A percentile compares a stretch with the other conserved stretches of the same genome.
Evolutionary conservation across 2,329 filamentous ascomycete species (phyloP).

Genomic region (Hypocreales sp.): DNA sequence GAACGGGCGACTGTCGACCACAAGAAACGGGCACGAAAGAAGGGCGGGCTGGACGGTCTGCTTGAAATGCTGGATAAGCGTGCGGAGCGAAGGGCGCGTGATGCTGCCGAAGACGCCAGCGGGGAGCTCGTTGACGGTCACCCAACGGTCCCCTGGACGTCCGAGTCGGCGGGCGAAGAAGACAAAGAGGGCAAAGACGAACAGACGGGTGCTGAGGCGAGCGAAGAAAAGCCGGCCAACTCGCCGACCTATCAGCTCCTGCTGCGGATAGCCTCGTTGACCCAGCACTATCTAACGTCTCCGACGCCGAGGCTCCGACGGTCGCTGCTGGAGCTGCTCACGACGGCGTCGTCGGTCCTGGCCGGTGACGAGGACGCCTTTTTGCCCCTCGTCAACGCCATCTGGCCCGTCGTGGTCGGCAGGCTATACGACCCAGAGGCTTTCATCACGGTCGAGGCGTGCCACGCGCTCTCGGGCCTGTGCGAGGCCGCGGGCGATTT

Average conservation of each 20-base stretch:
- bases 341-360: slow-evolving; percentile 56
- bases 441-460: slow-evolving; percentile 55
- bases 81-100: slow-evolving; percentile 15
- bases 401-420: slow-evolving; percentile 74
- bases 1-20: slow-evolving; percentile 21
- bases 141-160: slow-evolving; percentile 21
- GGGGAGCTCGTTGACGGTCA: slow-evolving; percentile 11
- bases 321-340: slow-evolving; percentile 62
- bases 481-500: slow-evolving; percentile 68
- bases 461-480: slow-evolving; percentile 51
- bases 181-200: slow-evolving; percentile 19
- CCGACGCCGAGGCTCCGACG: slow-evolving; percentile 65
- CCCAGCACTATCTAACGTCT: slow-evolving; percentile 82
- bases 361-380: slow-evolving; percentile 68
- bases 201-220: slow-evolving; percentile 16
- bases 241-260: slow-evolving; percentile 72
- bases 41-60: slow-evolving; percentile 27
- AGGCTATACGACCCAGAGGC: slow-evolving; percentile 51
- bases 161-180: slow-evolving; percentile 14
- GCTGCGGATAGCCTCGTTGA: slow-evolving; percentile 64
- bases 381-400: slow-evolving; percentile 72
- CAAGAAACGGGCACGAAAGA: slow-evolving; percentile 19
- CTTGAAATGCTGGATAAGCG: slow-evolving; percentile 47
- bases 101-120: slow-evolving; percentile 19
- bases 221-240: slow-evolving; percentile 43